Percentiles rank a stretch among this genome's conserved stretches.
Evolutionary conservation across 768 basidiomycete species (phyloP).

Genomic region (Inosperma sp.): DNA sequence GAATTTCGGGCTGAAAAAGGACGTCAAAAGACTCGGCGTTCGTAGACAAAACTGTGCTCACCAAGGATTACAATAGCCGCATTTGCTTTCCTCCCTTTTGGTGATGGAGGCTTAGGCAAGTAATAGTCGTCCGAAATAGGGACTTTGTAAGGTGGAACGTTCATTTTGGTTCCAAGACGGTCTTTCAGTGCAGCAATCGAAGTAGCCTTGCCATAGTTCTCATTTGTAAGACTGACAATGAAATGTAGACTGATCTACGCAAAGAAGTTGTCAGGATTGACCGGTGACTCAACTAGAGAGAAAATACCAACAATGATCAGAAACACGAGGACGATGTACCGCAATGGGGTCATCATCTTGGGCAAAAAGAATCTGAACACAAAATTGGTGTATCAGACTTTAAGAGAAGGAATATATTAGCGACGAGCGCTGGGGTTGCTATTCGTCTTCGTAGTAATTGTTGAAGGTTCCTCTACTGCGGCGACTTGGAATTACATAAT

Average conservation of each 20-base stretch:
- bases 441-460: too few species aligned
- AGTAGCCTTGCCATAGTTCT: constrained; percentile 57
- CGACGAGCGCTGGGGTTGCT: too few species aligned
- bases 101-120: constrained; percentile 32
- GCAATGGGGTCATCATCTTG: constrained; percentile 54
- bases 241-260: constrained; percentile 53
- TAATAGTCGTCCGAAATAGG: constrained; percentile 60
- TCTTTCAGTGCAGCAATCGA: constrained; percentile 44
- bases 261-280: not conserved
- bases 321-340: constrained; percentile 50
- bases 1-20: constrained; percentile 48
- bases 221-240: constrained; percentile 61
- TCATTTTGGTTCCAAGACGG: constrained; percentile 24
- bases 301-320: constrained; percentile 38
- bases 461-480: too few species aligned
- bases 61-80: constrained; percentile 79
- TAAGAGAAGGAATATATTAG: too few species aligned
- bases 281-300: not conserved
- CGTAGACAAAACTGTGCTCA: constrained; percentile 16
- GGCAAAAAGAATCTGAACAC: not conserved
- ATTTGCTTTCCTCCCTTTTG: constrained; percentile 62
- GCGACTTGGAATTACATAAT: too few species aligned
- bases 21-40: not conserved
- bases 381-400: too few species aligned
- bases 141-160: constrained; percentile 49